Conservation (phyloP, 1,284 basidiomycete genomes). For the Cryptococcus hybrid region DNA sequence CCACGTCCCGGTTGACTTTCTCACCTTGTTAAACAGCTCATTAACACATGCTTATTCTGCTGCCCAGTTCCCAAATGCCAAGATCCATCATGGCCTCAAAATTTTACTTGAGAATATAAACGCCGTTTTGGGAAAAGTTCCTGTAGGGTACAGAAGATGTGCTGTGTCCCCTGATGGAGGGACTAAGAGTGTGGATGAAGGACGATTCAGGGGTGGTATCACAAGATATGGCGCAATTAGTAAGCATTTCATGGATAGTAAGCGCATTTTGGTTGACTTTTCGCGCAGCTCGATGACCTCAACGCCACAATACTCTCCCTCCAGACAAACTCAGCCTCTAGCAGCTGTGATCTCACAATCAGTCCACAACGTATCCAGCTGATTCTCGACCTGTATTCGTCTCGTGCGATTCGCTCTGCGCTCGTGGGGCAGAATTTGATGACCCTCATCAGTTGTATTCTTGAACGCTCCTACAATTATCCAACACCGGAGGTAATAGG, state of each 20-base stretch:
- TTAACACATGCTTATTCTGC: constrained; percentile 28
- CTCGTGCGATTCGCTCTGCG: too few species aligned
- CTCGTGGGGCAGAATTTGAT: too few species aligned
- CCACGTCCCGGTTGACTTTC: constrained; percentile 39
- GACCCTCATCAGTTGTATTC: too few species aligned
- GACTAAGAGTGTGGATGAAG: constrained; percentile 26
- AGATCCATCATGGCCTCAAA: background rate
- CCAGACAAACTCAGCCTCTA: too few species aligned
- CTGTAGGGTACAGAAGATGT: constrained; percentile 13
- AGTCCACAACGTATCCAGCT: too few species aligned
- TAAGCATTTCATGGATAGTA: constrained; percentile 5
- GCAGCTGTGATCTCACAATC: too few species aligned
- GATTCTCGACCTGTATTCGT: too few species aligned
- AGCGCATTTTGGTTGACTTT: too few species aligned
- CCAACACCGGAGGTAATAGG: too few species aligned
- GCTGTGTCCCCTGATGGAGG: constrained; percentile 11
- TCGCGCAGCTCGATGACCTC: too few species aligned
- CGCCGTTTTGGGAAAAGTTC: constrained; percentile 12
- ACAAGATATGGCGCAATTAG: constrained; percentile 3
- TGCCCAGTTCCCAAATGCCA: background rate
- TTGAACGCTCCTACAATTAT: too few species aligned
- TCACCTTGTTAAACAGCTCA: constrained; percentile 26
- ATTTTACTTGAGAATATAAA: background rate
- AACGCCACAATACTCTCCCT: too few species aligned
- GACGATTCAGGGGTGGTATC: constrained; percentile 15